Conservation (phyloP, 192 early-diverging fungal species). For the Backusella parvicylindrica region DNA sequence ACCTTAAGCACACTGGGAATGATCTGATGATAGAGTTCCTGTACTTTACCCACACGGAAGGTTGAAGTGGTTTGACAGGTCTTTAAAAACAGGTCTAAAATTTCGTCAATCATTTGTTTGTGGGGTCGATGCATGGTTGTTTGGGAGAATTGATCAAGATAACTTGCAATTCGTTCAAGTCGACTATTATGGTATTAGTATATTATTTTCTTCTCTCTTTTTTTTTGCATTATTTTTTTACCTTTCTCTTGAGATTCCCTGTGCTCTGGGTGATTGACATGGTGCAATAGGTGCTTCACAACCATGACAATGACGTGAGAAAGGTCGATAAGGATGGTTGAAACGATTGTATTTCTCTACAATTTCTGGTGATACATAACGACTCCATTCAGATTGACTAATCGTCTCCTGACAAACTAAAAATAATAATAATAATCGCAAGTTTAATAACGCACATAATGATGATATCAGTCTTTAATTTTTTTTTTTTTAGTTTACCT, state of each 20-base stretch:
- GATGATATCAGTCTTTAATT: background rate
- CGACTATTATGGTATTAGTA: slow-evolving; percentile 10
- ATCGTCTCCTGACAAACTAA: slow-evolving; percentile 50
- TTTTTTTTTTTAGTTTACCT: slow-evolving; percentile 11
- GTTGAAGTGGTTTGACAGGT: slow-evolving; percentile 8
- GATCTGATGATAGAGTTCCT: slow-evolving; percentile 22
- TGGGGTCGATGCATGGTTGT: background rate
- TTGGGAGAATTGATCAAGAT: slow-evolving; percentile 1
- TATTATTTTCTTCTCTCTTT: background rate
- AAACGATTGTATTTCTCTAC: slow-evolving; percentile 45
- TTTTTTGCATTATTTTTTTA: slow-evolving; percentile 13
- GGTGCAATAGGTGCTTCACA: slow-evolving; percentile 43
- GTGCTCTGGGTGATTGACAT: slow-evolving; percentile 16
- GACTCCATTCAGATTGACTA: slow-evolving; percentile 50
- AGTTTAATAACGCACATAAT: no score
- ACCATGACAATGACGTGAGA: slow-evolving; percentile 43
- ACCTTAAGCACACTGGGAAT: slow-evolving; percentile 10
- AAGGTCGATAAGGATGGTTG: slow-evolving; percentile 55
- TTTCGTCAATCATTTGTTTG: background rate
- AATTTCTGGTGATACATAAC: slow-evolving; percentile 47
- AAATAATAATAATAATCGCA: no score
- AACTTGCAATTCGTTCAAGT: slow-evolving; percentile 1
- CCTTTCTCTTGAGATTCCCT: slow-evolving; percentile 16
- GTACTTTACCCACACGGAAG: slow-evolving; percentile 15
- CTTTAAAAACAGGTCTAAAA: background rate